Base-by-base conservation (phyloP, 2,329 filamentous ascomycete genomes). In the Colletotrichum godetiae region DNA sequence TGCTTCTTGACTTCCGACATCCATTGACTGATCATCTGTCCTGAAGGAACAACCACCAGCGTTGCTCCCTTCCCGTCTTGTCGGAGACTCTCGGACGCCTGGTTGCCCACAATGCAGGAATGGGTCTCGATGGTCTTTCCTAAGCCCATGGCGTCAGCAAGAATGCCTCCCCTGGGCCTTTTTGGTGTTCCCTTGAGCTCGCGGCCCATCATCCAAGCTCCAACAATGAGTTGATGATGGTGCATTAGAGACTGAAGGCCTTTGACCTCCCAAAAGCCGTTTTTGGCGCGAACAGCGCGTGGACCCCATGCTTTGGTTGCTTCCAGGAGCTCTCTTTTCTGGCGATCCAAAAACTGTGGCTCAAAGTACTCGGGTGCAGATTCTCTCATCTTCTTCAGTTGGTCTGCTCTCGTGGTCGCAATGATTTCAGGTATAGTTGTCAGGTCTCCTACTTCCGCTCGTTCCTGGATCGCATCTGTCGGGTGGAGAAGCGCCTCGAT, bases 121-220 rank as follows among this genome's bases (percentile, higher is more conserved):
- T 84, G 46, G 0, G 78, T 77, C 77, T 90, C 87, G 4, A 91
- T 84, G 0, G 91, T 93, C 79, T 93, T 93, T 0, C 91, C 91
- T 0, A 93, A 79, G 0, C 91, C 91, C 89, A 92, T 92, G 29
- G 87, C 87, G 76, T 93, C 90, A 0, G 88, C 89, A 0, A 92
- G 75, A 0, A 93, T 83, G 0, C 91, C 91, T 2, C 91, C 91
- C 5, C 46, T 29, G 2, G 63, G 67, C 5, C 42, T 10, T 8
- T 15, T 13, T 37, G 78, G 68, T 0, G 79, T 49, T 0, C 27
- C 11, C 1, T 74, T 80, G 4, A 83, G 80, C 76, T 92, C 90
- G 3, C 87, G 83, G 4, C 79, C 76, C 0, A 88, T 76, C 89
- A 92, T 91, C 81, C 89, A 92, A 0, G 84, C 82, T 0, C 82